These are phyloP conservation scores for Thalassiosira profunda DNA, from an alignment of 108 stramenopile species.

Conservation along the genomic window DNA sequence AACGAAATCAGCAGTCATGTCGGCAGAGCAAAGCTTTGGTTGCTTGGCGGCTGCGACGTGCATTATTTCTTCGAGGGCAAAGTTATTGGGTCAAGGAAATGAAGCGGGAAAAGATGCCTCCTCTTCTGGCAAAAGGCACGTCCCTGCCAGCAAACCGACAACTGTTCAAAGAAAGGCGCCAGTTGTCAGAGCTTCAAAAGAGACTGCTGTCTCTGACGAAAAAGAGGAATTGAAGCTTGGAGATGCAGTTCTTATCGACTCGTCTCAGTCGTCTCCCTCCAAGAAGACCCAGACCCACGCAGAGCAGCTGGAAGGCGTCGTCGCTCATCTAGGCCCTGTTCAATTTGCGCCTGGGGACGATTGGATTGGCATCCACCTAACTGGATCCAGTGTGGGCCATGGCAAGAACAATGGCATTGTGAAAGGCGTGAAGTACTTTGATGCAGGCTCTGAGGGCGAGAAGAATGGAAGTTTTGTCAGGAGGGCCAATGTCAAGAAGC, in stretches of 20 bases:
- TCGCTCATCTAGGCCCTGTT: constrained; percentile 70
- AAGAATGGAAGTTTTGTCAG: constrained; percentile 39
- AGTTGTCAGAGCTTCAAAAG: too few species aligned
- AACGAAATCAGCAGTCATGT: constrained; percentile 40
- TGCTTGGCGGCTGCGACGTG: constrained; percentile 34
- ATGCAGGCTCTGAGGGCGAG: constrained; percentile 13
- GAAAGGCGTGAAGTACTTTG: constrained; percentile 23
- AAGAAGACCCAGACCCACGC: background rate
- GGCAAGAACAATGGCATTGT: constrained; percentile 9
- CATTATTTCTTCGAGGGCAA: constrained; percentile 17
- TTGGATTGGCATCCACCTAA: constrained; percentile 86
- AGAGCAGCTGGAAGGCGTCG: constrained; percentile 65
- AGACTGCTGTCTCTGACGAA: background rate
- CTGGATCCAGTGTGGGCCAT: constrained; percentile 60
- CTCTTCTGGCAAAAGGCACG: background rate
- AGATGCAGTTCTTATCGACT: constrained; percentile 18
- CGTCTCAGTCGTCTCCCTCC: background rate
- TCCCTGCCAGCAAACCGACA: background rate
- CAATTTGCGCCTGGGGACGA: constrained; percentile 71
- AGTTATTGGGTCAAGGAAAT: background rate
- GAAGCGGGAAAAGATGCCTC: background rate
- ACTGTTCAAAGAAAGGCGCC: too few species aligned
- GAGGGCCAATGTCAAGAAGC: constrained; percentile 11
- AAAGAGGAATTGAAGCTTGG: constrained; percentile 10
- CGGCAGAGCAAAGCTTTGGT: constrained; percentile 36